Base-by-base conservation (phyloP, 2,329 filamentous ascomycete species). In the Ramularia endophylla region DNA sequence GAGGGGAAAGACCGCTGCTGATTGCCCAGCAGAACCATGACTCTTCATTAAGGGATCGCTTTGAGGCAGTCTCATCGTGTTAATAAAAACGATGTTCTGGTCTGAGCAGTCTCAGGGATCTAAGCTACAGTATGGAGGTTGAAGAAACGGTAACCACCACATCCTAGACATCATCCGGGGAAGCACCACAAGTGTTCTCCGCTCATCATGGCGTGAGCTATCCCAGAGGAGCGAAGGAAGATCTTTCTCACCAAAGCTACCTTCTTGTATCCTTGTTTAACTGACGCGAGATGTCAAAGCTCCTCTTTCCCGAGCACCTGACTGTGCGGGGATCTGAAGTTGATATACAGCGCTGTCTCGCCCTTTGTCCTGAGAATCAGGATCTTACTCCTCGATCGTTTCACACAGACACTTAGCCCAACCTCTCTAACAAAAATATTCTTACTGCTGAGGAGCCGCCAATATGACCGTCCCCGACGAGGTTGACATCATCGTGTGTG, bases 401-500 rank as follows among this genome's bases (percentile, higher is more conserved):
- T 17, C 11, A 9, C 11, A 27, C 28, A 17, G 17, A 8, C 19
- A 41, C 16, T 27, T 11, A 29, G 17, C n/a, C n/a, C n/a, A n/a
- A n/a, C n/a, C n/a, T n/a, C n/a, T 27, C 13, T 19, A 17, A 34
- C 16, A 17, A 29, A 19, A 12, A 16, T 3, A 30, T 28, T 9
- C 25, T 27, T 25, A 25, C 16, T 7, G 22, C n/a, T 36, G 19
- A 33, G 11, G 15, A 32, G 18, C 31, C 34, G 38, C 36, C 53
- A 62, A 51, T 3, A 81, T 78, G 72, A 77, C 72, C 51, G 71
- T 87, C 48, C 83, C 83, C 27, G 83, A 87, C 44, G 84, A 87
- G 70, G 84, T 86, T 57, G 84, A 87, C 61, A 87, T 88, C 54
- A 87, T 87, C 54, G 81, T 87, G 20, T 83, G 80, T 51, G 84